Percentiles rank a stretch among this genome's conserved stretches.
phyloP scores from a whole-genome alignment of 78 protist species.

The Protostelium mycophagum region DNA sequence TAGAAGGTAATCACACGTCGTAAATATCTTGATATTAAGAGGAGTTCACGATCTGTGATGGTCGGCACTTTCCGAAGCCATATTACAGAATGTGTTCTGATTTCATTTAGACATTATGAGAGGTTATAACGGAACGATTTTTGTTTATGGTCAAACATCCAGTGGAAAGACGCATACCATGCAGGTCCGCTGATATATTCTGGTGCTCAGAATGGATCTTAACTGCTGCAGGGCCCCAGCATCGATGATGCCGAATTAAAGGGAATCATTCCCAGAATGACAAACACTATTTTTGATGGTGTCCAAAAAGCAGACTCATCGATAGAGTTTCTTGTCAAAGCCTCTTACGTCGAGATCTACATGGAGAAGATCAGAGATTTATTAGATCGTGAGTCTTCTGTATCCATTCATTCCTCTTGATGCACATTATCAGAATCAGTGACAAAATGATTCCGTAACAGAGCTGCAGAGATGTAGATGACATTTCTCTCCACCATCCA shows the following conservation, averaged over 20 bases:
- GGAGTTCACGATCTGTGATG: too few relatives aligned
- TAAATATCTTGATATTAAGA: background rate
- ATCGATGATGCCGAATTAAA: constrained; percentile 31
- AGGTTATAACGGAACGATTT: constrained; percentile 60
- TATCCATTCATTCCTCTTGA: too few relatives aligned
- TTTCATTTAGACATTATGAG: constrained; percentile 7
- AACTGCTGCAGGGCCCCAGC: constrained; percentile 52
- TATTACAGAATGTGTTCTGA: too few relatives aligned
- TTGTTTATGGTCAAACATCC: constrained; percentile 49
- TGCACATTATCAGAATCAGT: too few relatives aligned
- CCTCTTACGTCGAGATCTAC: constrained; percentile 81
- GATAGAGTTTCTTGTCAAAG: constrained; percentile 59
- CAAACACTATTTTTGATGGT: constrained; percentile 62
- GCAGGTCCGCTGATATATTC: constrained; percentile 10
- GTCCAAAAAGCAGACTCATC: constrained; percentile 31
- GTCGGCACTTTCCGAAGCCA: too few relatives aligned
- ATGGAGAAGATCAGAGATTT: constrained; percentile 87
- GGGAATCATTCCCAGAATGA: constrained; percentile 83
- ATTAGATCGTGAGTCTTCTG: constrained; percentile 17
- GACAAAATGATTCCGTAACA: too few relatives aligned
- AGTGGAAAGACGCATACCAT: constrained; percentile 86
- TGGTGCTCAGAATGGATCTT: background rate
- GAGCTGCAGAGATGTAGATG: too few relatives aligned
- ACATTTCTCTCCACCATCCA: too few relatives aligned
- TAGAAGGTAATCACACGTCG: constrained; percentile 25